Base-by-base conservation (phyloP, 305 asterid genomes). In the Ajuga reptans region DNA sequence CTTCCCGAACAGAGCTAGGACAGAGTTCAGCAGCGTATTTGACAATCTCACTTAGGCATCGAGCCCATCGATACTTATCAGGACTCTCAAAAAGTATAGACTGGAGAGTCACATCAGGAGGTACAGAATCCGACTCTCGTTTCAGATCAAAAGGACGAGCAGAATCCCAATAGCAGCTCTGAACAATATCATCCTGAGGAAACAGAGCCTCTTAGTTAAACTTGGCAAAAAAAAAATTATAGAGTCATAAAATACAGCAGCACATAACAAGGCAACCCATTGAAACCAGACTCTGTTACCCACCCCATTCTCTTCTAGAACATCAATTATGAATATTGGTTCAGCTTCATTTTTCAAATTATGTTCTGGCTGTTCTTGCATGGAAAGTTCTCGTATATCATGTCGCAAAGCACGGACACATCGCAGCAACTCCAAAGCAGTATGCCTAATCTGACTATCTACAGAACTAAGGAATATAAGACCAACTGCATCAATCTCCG, bases 241-340 rank as follows among this genome's bases (percentile, higher is more conserved):
- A 61, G 59, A 71, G 56, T 29, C 39, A 66, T 29, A 52, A 66
- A 65, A 59, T 33, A 61, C 66, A 75, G 34, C 60, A 56, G n/a
- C 71, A 71, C 74, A 24, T 15, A 46, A 34, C 12, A 68, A 47
- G 69, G 80, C 57, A 75, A 36, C 69, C 64, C 37, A 53, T 53
- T 52, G 58, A 69, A 72, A 53, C 57, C 68, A 72, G 79, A 72
- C 73, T 66, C 72, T 53, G 68, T 47, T 49, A 66, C 86, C 61
- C 80, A 90, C 99, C 96, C 99, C 99, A 80, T 94, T 88, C 85
- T 94, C 99, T 89, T 94, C 99, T 59, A 94, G 79, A 84, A 94
- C 99, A 79, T 94, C 99, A 71, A 94, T 94, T 74, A 94, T 86
- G 84, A 94, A 91, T 79, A 94, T 91, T 9, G 99, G 97, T 74